Percentiles rank a stretch among this genome's conserved stretches.
Conservation (phyloP, 129 eudicot species). For the Calendula officinalis region DNA sequence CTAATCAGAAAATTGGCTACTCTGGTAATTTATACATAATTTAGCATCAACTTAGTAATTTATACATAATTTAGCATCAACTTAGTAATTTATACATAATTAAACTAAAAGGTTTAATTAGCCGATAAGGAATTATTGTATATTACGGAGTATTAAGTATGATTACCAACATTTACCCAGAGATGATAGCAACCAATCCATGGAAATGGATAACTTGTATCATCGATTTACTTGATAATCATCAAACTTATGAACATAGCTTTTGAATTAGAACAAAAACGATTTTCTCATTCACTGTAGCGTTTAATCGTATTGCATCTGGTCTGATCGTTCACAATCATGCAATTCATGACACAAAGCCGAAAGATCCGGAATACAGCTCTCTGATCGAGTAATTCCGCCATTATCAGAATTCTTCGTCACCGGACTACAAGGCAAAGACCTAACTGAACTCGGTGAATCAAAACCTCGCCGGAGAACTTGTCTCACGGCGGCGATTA, state of each 20-base stretch:
- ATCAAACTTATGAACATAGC: background rate
- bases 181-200: background rate
- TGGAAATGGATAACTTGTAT: background rate
- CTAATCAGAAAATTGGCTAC: too few species aligned
- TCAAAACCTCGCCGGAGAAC: constrained; percentile 63
- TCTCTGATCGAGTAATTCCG: constrained; percentile 48
- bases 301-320: background rate
- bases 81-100: too few species aligned
- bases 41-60: too few species aligned
- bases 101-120: too few species aligned
- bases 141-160: too few species aligned
- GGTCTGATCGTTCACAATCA: constrained; percentile 22
- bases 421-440: constrained; percentile 64
- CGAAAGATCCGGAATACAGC: constrained; percentile 49
- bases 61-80: too few species aligned
- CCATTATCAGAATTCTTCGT: constrained; percentile 2
- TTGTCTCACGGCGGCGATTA: constrained; percentile 62
- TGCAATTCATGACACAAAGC: constrained; percentile 23
- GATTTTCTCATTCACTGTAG: background rate
- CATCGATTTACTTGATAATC: background rate
- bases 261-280: background rate
- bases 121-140: too few species aligned
- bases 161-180: too few species aligned
- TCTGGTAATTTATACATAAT: too few species aligned
- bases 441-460: constrained; percentile 52